Conservation (phyloP, 805 yeast genomes). For the Ogataea populi-albae region DNA sequence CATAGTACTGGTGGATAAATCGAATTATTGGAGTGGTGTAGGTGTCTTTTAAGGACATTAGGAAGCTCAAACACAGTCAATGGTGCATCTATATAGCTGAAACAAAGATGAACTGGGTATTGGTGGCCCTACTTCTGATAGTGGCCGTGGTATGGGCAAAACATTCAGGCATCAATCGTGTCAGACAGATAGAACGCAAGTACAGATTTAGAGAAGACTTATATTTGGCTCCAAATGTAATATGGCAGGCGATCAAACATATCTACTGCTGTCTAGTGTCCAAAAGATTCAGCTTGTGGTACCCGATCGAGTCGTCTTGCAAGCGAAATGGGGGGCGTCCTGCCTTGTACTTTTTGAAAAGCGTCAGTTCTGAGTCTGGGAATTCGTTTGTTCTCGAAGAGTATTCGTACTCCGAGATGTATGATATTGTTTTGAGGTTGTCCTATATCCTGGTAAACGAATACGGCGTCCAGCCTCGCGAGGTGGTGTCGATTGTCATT, state of each 20-base stretch:
- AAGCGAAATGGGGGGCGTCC: conserved; percentile 43
- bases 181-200: conserved; percentile 38
- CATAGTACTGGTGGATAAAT: too few species aligned
- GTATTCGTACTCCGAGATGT: conserved; percentile 67
- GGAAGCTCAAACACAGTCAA: too few species aligned
- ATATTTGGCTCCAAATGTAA: conserved; percentile 43
- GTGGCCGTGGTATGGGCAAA: neutral
- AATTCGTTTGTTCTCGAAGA: conserved; percentile 54
- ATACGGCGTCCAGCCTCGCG: conserved; percentile 62
- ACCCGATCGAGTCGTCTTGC: conserved; percentile 59
- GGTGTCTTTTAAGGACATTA: too few species aligned
- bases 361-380: neutral
- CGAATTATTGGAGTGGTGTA: too few species aligned
- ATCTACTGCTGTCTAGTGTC: conserved; percentile 32
- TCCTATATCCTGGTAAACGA: conserved; percentile 62
- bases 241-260: conserved; percentile 41
- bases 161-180: too few species aligned
- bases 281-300: conserved; percentile 63
- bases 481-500: conserved; percentile 70
- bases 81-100: too few species aligned
- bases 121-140: conserved; percentile 1
- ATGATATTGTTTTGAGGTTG: conserved; percentile 61
- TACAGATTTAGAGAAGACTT: conserved; percentile 51
- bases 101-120: too few species aligned
- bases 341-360: conserved; percentile 66